Conservation (phyloP, 352 stramenopile genomes). For the Phytophthora melonis region DNA sequence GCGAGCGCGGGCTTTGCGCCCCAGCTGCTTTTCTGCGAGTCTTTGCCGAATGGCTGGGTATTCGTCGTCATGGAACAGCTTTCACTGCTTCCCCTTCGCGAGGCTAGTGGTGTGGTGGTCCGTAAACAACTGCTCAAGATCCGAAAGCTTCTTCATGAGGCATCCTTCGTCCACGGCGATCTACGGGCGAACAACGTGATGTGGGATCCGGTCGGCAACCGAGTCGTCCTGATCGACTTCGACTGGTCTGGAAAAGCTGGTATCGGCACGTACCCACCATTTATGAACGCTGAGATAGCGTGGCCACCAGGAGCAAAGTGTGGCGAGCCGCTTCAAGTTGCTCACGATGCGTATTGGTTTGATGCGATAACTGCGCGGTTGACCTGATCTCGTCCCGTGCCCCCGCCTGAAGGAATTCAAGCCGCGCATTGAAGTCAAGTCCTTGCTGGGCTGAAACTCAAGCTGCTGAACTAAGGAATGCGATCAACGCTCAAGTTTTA, state of each 20-base stretch:
- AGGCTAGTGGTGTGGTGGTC: background rate
- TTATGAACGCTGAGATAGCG: conserved; percentile 38
- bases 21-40: conserved; percentile 27
- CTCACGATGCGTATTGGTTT: conserved; percentile 23
- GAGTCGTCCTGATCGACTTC: conserved; percentile 49
- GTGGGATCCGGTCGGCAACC: conserved; percentile 37
- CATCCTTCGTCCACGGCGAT: conserved; percentile 24
- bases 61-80: conserved; percentile 43
- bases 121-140: conserved; percentile 33
- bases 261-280: conserved; percentile 31
- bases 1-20: conserved; percentile 24
- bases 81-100: conserved; percentile 2
- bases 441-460: too few relatives aligned
- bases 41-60: conserved; percentile 28
- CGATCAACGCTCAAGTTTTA: too few relatives aligned
- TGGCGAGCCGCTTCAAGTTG: conserved; percentile 25
- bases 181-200: conserved; percentile 28
- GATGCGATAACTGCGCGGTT: conserved; percentile 5
- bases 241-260: conserved; percentile 41
- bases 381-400: background rate
- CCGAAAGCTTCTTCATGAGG: conserved; percentile 5
- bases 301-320: conserved; percentile 29
- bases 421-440: too few relatives aligned
- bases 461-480: too few relatives aligned
- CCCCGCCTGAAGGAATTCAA: too few relatives aligned